Conservation (phyloP, 257 asterid species). For the Anisodus tanguticus region DNA sequence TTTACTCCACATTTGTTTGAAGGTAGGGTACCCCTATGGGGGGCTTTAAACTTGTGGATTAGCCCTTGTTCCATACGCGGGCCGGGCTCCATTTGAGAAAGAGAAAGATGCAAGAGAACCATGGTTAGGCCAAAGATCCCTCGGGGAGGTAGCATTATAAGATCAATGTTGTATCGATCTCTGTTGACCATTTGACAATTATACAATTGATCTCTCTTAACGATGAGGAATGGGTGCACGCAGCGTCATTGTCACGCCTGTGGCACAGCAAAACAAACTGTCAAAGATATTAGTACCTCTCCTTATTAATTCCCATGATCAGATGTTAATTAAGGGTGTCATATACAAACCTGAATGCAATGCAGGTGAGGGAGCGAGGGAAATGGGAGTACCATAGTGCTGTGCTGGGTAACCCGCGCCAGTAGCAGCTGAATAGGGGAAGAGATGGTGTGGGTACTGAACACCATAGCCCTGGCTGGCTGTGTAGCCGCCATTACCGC, state of each 20-base stretch:
- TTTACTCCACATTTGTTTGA: constrained; percentile 44
- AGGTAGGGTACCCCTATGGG: constrained; percentile 56
- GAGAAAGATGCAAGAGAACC: constrained; percentile 58
- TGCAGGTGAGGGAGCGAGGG: constrained; percentile 74
- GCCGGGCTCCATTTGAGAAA: constrained; percentile 45
- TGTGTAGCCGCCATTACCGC: constrained; percentile 53
- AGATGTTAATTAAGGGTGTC: background rate
- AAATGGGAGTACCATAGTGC: constrained; percentile 79
- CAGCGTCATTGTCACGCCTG: constrained; percentile 81
- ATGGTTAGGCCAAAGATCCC: constrained; percentile 88
- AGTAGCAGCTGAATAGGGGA: constrained; percentile 66
- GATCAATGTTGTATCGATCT: constrained; percentile 44
- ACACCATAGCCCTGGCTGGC: constrained; percentile 62
- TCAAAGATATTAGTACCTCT: constrained; percentile 70
- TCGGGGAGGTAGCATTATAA: constrained; percentile 39
- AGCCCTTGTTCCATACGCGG: constrained; percentile 49
- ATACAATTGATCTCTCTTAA: constrained; percentile 45
- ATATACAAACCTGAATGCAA: constrained; percentile 78
- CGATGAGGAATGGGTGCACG: constrained; percentile 72
- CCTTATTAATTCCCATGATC: background rate
- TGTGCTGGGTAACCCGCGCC: constrained; percentile 60
- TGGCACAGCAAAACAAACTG: constrained; percentile 97
- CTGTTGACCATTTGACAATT: constrained; percentile 34
- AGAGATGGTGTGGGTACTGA: constrained; percentile 83
- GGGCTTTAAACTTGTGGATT: constrained; percentile 52